Base-by-base conservation (phyloP, 164 flowering plant species). In the Akebia trifoliata region DNA sequence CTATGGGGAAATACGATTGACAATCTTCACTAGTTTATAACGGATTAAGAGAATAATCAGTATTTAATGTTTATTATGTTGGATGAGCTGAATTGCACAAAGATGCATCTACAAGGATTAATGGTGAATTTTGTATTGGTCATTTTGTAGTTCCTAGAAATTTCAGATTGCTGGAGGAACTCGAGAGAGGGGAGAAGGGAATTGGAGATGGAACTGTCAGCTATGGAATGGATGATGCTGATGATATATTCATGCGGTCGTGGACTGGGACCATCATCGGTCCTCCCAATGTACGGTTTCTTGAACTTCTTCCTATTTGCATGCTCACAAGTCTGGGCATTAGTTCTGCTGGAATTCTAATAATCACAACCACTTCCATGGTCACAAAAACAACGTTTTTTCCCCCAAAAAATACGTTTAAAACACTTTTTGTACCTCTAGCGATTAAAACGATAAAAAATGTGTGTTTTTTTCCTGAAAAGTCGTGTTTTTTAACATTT, bases 191-290 rank as follows among this genome's bases (percentile, higher is more conserved):
- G 42, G 86, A 84, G 54, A 84, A 84, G 62, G 90, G 90, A 42
- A 84, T 84, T 71, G 90, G 86, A 2, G 85, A 84, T 74, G 86
- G 90, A 54, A 81, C 82, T 64, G 90, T 84, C 54, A 84, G 90
- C 66, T 84, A 81, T 74, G 90, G 90, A 54, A 84, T 84, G 86
- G 90, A 84, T 75, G 90, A 80, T 69, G 83, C 83, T 55, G 90
- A 84, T 69, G 90, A 84, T 59, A 68, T 76, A 43, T 76, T 47
- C 66, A 84, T 84, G 90, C 80, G 74, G 22, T 84, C 84, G 8
- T 84, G 90, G 86, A 84, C 90, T 24, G 90, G 90, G 56, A 84
- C 90, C 54, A 76, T 84, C 34, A 84, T 84, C 56, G 86, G 90
- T 17, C 90, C 90, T 32, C 83, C 78, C 51, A 73, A 65, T 68